Evolutionary conservation across 352 stramenopile genomes (phyloP).

Genomic region (Phytophthora brassicae): DNA sequence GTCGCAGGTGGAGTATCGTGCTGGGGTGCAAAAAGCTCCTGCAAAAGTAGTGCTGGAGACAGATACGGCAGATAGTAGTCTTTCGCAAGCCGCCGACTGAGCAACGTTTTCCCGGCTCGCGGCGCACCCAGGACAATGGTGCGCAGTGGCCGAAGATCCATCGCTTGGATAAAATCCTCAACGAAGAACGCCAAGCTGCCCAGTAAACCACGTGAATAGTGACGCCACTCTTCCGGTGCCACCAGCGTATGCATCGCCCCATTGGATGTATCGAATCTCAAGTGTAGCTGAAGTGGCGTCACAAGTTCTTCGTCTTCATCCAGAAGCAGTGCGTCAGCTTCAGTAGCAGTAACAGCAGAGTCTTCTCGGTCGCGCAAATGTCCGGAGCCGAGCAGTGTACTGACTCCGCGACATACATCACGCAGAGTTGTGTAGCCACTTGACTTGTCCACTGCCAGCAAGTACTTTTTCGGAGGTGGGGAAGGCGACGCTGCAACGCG

Average conservation of each 20-base stretch:
- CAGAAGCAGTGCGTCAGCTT: conserved; percentile 58
- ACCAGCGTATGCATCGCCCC: conserved; percentile 59
- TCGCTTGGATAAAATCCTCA: conserved; percentile 68
- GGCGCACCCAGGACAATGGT: conserved; percentile 71
- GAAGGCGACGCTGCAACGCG: conserved; percentile 39
- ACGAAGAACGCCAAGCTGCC: conserved; percentile 69
- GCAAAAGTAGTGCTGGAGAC: conserved; percentile 45
- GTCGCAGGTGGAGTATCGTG: conserved; percentile 19
- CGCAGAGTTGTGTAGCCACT: conserved; percentile 56
- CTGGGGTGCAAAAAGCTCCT: conserved; percentile 40
- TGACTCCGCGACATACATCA: conserved; percentile 64
- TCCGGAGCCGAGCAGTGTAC: conserved; percentile 56
- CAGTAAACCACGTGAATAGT: conserved; percentile 59
- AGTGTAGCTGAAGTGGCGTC: conserved; percentile 66
- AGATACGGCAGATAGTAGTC: conserved; percentile 77
- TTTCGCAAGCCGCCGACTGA: conserved; percentile 54
- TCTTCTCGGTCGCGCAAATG: conserved; percentile 39
- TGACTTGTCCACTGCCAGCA: conserved; percentile 65
- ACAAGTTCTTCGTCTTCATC: conserved; percentile 62
- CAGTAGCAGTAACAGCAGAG: conserved; percentile 27
- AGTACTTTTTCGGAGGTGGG: conserved; percentile 53
- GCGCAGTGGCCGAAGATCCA: conserved; percentile 76
- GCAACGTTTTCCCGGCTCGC: conserved; percentile 61
- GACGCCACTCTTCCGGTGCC: conserved; percentile 65
- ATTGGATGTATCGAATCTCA: conserved; percentile 64